Evolutionary conservation across 176 grass and related monocot genomes (phyloP), one percentile per base, ranked within the genome.

Genomic region (Oryza brachyantha): DNA sequence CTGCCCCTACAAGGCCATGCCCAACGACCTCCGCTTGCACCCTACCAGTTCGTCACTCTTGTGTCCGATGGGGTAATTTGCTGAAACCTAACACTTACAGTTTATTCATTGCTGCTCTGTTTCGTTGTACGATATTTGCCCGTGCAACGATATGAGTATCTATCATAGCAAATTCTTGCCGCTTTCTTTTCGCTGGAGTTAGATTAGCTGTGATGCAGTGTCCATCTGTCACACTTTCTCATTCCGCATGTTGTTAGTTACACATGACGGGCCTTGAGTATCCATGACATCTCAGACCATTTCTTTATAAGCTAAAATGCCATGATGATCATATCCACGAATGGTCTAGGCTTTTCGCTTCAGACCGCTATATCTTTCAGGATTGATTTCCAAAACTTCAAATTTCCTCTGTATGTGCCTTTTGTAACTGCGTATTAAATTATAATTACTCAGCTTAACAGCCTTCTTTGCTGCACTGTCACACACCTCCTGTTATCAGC

Each of bases 41-140:
- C 77, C 96, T 39, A 93, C 59, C 92, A 93, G 68, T 99, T 99
- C 38, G 88, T 96, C 61, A 86, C 96, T 61, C 96, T 99, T 41
- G 96, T 92, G 60, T 99, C 96, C 37, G 92, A 99, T 29, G 90
- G 96, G 75, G 96, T 99, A 90, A 87, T 83, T 88, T 76, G 13
- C 40, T 85, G 24, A 24, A 50, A 60, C 10, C 12, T 5, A 48
- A 10, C 27, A 34, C 52, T 62, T 16, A 54, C 11, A 8, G 41
- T 21, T 45, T 19, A 41, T 72, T 14, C 64, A 27, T 28, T 40
- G 32, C 28, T 74, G n/a, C 38, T 28, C 43, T 36, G 10, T 48
- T 61, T 81, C 3, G 17, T 62, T 66, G 67, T 36, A 55, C 54
- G 58, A 41, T 80, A 40, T 76, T 46, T 76, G 42, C 42, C 13